phyloP scores from a whole-genome alignment of 2,329 filamentous ascomycete genomes.

The Anisogramma anomala region DNA sequence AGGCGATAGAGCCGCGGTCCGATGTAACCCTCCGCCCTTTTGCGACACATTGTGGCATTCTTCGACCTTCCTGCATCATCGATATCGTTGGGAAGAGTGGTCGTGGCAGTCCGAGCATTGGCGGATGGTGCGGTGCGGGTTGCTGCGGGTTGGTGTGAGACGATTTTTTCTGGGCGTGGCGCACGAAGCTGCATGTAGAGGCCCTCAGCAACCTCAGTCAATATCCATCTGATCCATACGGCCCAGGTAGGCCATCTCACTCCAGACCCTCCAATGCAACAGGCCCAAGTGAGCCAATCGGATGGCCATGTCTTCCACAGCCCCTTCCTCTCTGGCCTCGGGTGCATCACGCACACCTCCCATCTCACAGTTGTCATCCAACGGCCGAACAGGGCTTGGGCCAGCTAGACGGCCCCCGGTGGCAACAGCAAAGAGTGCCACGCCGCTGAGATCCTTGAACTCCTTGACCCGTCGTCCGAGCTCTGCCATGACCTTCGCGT shows the following conservation, averaged over 20 bases:
- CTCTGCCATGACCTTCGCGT: conserved; percentile 36
- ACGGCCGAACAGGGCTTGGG: conserved; percentile 22
- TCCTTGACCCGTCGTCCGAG: conserved; percentile 39
- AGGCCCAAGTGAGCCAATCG: conserved; percentile 73
- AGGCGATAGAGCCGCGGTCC: too few relatives aligned
- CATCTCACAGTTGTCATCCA: conserved; percentile 22
- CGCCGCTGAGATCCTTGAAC: conserved; percentile 40
- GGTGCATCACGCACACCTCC: conserved; percentile 18
- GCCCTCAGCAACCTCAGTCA: background rate
- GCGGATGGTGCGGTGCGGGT: background rate
- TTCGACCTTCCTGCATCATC: background rate
- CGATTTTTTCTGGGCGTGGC: background rate
- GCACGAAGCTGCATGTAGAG: background rate
- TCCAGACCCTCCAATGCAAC: conserved; percentile 86
- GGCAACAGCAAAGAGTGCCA: conserved; percentile 43
- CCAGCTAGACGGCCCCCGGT: conserved; percentile 38
- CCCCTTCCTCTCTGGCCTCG: conserved; percentile 39
- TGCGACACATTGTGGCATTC: background rate
- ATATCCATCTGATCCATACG: conserved; percentile 23
- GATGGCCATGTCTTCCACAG: conserved; percentile 57
- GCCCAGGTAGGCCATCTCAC: conserved; percentile 55
- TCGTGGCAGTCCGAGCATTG: conserved; percentile 1
- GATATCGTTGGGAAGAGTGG: background rate
- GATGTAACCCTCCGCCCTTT: background rate
- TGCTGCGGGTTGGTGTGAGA: too few relatives aligned